phyloP scores from a whole-genome alignment of 495 filamentous ascomycete genomes.

The Schizothecium vesticola region DNA sequence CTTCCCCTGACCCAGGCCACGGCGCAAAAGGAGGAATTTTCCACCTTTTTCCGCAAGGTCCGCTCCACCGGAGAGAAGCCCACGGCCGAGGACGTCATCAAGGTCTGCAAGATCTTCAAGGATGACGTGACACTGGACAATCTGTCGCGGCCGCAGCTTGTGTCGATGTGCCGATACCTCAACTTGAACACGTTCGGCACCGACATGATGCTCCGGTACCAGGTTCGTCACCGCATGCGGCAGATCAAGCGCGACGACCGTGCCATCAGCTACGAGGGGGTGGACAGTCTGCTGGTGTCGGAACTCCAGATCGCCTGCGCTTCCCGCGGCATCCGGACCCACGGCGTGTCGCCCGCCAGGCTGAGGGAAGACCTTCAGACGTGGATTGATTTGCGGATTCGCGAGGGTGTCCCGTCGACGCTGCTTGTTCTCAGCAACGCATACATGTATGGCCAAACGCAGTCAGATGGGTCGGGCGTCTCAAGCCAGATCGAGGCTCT shows the following conservation, averaged over 20 bases:
- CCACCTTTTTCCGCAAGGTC: constrained; percentile 97
- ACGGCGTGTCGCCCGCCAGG: constrained; percentile 79
- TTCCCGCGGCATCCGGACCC: constrained; percentile 84
- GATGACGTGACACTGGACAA: constrained; percentile 98
- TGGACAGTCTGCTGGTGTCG: constrained; percentile 85
- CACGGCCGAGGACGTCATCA: constrained; percentile 86
- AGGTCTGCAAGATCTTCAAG: constrained; percentile 99
- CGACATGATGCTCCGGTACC: constrained; percentile 95
- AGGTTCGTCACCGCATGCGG: constrained; percentile 94
- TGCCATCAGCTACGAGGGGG: constrained; percentile 91
- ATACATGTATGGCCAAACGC: constrained; percentile 89
- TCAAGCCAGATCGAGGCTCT: constrained; percentile 89
- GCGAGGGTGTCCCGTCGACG: constrained; percentile 88
- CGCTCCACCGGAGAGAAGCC: constrained; percentile 86
- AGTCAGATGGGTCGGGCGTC: constrained; percentile 61
- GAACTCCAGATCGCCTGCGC: constrained; percentile 90
- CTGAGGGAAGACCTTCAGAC: constrained; percentile 88
- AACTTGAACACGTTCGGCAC: constrained; percentile 96
- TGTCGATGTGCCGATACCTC: constrained; percentile 98
- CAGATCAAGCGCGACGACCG: constrained; percentile 98
- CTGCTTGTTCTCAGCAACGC: constrained; percentile 94
- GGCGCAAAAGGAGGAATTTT: constrained; percentile 88
- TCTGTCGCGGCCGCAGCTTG: constrained; percentile 88
- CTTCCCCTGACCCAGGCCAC: constrained; percentile 79
- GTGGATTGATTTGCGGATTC: constrained; percentile 92